phyloP scores from a whole-genome alignment of 306 rosid species.

The Cucurbita argyrosperma region DNA sequence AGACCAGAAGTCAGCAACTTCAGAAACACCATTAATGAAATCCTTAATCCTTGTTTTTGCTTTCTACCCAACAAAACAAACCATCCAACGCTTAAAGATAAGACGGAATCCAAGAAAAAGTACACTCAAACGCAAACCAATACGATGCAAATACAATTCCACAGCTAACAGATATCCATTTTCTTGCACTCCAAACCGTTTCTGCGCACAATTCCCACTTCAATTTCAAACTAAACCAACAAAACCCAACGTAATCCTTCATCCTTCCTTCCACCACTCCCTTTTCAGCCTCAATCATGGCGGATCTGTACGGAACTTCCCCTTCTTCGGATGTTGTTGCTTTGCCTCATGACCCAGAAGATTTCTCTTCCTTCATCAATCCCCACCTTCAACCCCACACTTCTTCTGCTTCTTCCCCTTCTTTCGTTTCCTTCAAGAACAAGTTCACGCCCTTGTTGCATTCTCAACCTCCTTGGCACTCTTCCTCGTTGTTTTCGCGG shows the following conservation, averaged over 20 bases:
- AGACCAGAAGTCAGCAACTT: constrained; percentile 4
- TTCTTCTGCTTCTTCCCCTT: constrained; percentile 7
- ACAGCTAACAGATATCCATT: no score
- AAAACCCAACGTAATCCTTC: neutral
- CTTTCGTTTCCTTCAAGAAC: constrained; percentile 18
- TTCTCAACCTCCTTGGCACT: constrained; percentile 11
- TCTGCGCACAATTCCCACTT: neutral
- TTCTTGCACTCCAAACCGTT: neutral
- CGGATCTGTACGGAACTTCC: constrained; percentile 36
- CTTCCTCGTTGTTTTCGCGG: constrained; percentile 6
- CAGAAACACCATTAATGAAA: neutral
- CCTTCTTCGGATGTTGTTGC: constrained; percentile 15
- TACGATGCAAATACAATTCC: neutral
- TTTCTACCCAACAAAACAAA: neutral
- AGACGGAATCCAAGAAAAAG: neutral
- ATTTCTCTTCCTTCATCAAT: constrained; percentile 43
- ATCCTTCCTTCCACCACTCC: neutral
- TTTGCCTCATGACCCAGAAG: constrained; percentile 32
- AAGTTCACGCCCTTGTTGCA: constrained; percentile 11
- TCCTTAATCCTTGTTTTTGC: constrained; percentile 1
- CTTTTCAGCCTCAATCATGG: constrained; percentile 19
- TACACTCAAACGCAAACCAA: neutral
- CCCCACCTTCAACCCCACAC: constrained; percentile 30
- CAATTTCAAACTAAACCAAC: neutral
- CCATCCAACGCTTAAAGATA: neutral